Percentiles rank a stretch among this genome's conserved stretches.
Evolutionary conservation across 2,329 filamentous ascomycete species (phyloP).

Genomic region (Ophiostoma perfectum): DNA sequence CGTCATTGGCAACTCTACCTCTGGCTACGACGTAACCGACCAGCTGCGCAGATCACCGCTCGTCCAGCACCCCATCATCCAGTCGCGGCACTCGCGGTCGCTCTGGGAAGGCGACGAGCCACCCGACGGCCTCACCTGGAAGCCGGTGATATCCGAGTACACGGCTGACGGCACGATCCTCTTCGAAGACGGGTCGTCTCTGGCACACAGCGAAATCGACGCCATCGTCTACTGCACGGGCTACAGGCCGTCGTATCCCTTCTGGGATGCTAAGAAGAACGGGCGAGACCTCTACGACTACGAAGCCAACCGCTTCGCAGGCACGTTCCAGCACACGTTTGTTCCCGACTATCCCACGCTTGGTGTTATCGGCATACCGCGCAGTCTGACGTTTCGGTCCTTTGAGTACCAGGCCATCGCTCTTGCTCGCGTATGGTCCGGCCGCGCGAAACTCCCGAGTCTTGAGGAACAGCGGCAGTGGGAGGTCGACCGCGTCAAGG

Average conservation of each 20-base stretch:
- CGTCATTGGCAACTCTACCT: conserved; percentile 78
- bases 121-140: conserved; percentile 55
- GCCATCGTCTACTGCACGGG: conserved; percentile 81
- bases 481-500: conserved; percentile 39
- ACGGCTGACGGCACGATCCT: conserved; percentile 39
- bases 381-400: conserved; percentile 38
- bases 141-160: conserved; percentile 49
- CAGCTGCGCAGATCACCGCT: conserved; percentile 55
- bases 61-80: conserved; percentile 45
- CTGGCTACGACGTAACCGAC: conserved; percentile 72
- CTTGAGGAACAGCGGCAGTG: conserved; percentile 40
- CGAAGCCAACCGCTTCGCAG: conserved; percentile 37
- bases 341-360: conserved; percentile 44
- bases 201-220: conserved; percentile 56
- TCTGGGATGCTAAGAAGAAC: conserved; percentile 49
- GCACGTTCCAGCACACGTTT: conserved; percentile 49
- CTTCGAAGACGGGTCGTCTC: conserved; percentile 53
- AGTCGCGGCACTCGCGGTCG: conserved; percentile 51
- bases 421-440: conserved; percentile 34
- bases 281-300: conserved; percentile 50
- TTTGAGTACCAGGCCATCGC: conserved; percentile 39
- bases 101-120: conserved; percentile 51
- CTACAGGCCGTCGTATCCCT: conserved; percentile 80
- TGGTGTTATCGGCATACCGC: conserved; percentile 48
- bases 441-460: conserved; percentile 38